phyloP scores from a whole-genome alignment of 179 eudicot species.

The Carnegiea gigantea region DNA sequence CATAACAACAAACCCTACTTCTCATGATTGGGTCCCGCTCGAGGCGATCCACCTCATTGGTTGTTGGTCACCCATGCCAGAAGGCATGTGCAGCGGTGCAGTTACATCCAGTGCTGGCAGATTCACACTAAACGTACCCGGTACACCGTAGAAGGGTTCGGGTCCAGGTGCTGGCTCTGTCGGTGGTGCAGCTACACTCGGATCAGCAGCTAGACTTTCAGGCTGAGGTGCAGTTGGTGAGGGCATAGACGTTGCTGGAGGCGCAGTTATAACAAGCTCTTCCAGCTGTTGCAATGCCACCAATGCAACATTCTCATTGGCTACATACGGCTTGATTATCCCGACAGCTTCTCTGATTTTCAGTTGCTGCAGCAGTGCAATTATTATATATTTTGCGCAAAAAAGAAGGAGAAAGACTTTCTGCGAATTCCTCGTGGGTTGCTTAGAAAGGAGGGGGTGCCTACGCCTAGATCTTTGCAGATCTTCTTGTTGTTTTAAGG shows the following conservation, averaged over 20 bases:
- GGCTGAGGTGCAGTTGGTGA: conserved; percentile 2
- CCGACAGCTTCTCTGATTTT: conserved; percentile 38
- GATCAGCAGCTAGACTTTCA: not conserved
- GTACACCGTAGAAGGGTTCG: conserved; percentile 4
- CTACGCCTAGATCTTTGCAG: too few relatives aligned
- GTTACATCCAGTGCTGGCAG: conserved; percentile 18
- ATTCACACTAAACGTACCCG: conserved; percentile 13
- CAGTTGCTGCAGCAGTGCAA: conserved; percentile 41
- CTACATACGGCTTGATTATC: conserved; percentile 43
- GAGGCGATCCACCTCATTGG: conserved; percentile 26
- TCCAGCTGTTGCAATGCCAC: conserved; percentile 55
- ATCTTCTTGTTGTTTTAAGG: too few relatives aligned
- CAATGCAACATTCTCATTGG: conserved; percentile 32
- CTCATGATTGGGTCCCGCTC: conserved; percentile 20
- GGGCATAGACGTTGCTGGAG: not conserved
- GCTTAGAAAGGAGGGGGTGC: too few relatives aligned
- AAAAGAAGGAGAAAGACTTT: too few relatives aligned
- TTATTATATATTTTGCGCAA: not conserved
- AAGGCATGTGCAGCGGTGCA: conserved; percentile 20
- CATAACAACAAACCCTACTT: conserved; percentile 16
- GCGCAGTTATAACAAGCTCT: conserved; percentile 28
- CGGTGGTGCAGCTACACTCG: not conserved
- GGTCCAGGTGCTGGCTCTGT: not conserved
- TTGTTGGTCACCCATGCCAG: conserved; percentile 13
- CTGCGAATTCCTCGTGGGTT: too few relatives aligned